Base-by-base conservation (phyloP, 2,329 filamentous ascomycete genomes). In the Ophiostoma australiae region DNA sequence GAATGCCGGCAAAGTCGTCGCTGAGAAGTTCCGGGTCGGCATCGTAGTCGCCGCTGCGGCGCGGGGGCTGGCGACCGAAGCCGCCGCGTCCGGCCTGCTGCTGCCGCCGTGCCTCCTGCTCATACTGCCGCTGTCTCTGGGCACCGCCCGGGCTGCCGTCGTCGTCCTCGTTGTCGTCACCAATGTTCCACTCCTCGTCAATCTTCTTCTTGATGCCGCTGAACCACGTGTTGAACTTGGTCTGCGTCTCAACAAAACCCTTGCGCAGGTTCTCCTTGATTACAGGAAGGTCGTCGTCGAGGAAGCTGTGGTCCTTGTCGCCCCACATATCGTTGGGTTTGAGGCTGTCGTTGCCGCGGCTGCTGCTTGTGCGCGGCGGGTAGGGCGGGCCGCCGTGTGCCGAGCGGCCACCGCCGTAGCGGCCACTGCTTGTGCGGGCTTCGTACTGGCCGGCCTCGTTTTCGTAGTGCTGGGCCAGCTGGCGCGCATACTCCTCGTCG, bases 201-300 rank as follows among this genome's bases (percentile, higher is more conserved):
- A 99, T 87, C 80, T 90, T 92, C 86, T 98, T 98, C 82, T 92
- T 95, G 78, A 99, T 84, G 74, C 89, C 93, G 69, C 87, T 91
- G 76, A 99, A 93, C 94, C 94, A 98, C 68, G 88, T 87, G 81
- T 97, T 98, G 76, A 99, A 91, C 78, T 92, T 96, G 70, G 87
- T 89, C 81, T 98, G 95, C 1, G 95, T 98, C 78, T 99, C 94
- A 70, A 93, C 77, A 81, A 99, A 99, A 4, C 95, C 95, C 81
- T 98, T 96, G 78, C 90, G 91, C 75, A 99, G 87, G 77, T 96
- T 97, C 78, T 97, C 93, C 75, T 90, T 90, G 78, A 99, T 97
- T 68, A 94, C 89, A 1, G 95, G 94, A 17, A 99, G 86, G 75
- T 99, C 95, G 76, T 99, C 95, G 76, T 99, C 95, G 76, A 98